A percentile compares a stretch with the other conserved stretches of the same genome.
These are phyloP conservation scores for Calonectria naviculata DNA, from an alignment of 2,329 filamentous ascomycete species.

Conservation along the genomic window DNA sequence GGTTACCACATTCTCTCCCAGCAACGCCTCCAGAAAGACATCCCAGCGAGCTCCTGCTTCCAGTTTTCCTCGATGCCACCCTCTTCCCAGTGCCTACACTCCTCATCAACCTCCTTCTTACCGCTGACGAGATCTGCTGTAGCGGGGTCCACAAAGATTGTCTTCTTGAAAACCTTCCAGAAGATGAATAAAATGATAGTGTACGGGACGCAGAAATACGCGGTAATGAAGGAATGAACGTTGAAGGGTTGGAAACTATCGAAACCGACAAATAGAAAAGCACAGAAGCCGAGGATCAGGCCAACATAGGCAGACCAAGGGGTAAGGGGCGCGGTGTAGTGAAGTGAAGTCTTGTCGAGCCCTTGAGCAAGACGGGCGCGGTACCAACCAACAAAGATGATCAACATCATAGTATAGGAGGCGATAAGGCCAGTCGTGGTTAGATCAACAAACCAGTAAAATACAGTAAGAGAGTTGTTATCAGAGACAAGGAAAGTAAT, in stretches of 20 bases:
- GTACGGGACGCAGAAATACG: conserved; percentile 65
- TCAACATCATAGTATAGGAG: conserved; percentile 60
- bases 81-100: conserved; percentile 56
- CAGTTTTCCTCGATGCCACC: conserved; percentile 59
- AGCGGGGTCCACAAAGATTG: conserved; percentile 51
- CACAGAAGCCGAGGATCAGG: conserved; percentile 56
- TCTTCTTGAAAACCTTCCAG: conserved; percentile 53
- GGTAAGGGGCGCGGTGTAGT: conserved; percentile 61
- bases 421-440: conserved; percentile 67
- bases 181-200: conserved; percentile 66
- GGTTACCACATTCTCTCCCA: conserved; percentile 54
- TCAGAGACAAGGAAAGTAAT: conserved; percentile 63
- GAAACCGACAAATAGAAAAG: conserved; percentile 68
- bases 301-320: conserved; percentile 64
- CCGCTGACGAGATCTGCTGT: conserved; percentile 55
- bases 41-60: conserved; percentile 46
- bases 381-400: conserved; percentile 57
- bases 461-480: conserved; percentile 56
- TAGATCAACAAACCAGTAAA: conserved; percentile 66
- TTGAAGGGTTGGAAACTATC: conserved; percentile 64
- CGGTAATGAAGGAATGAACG: conserved; percentile 60
- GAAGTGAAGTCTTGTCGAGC: conserved; percentile 56
- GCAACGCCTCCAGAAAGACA: conserved; percentile 48
- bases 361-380: conserved; percentile 62
- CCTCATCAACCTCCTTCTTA: conserved; percentile 73